Percentiles rank a stretch among this genome's conserved stretches.
Conservation (phyloP, 2,329 filamentous ascomycete genomes). For the Phoma sp. region DNA sequence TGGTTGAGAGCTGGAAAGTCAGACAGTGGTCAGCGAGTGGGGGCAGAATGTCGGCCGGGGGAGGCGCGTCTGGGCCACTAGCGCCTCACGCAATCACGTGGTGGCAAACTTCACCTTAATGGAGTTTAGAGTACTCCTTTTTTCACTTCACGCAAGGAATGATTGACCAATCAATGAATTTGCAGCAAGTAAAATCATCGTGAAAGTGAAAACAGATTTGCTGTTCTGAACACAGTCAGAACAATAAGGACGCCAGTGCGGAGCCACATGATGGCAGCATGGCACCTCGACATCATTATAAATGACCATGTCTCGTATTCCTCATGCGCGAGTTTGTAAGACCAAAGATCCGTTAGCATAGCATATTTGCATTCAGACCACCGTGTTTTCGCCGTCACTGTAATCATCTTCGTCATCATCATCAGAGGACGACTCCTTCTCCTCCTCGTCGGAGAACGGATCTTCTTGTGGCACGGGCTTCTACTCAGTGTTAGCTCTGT, state of each 20-base stretch:
- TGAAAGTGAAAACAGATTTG: neutral
- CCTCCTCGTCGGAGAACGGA: constrained; percentile 45
- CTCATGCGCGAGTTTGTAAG: neutral
- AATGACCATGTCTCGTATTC: neutral
- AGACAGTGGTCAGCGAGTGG: constrained; percentile 9
- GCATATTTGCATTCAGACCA: constrained; percentile 22
- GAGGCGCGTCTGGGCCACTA: constrained; percentile 24
- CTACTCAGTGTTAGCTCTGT: constrained; percentile 38
- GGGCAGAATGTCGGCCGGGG: constrained; percentile 10
- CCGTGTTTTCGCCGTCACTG: constrained; percentile 45
- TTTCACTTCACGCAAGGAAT: neutral
- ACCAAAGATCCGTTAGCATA: neutral
- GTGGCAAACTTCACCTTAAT: constrained; percentile 33
- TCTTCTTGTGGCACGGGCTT: constrained; percentile 32
- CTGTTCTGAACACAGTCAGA: neutral
- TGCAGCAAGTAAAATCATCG: neutral
- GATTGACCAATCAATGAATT: neutral
- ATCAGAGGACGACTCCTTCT: constrained; percentile 49
- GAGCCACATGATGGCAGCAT: neutral
- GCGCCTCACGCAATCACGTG: constrained; percentile 38
- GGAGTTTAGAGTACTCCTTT: constrained; percentile 7
- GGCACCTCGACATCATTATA: neutral
- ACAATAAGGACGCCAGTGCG: neutral
- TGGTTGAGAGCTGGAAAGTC: constrained; percentile 2
- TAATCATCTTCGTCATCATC: constrained; percentile 51